A percentile compares a stretch with the other conserved stretches of the same genome.
phyloP scores from a whole-genome alignment of 2,329 filamentous ascomycete genomes.

The Neofusicoccum ribis region DNA sequence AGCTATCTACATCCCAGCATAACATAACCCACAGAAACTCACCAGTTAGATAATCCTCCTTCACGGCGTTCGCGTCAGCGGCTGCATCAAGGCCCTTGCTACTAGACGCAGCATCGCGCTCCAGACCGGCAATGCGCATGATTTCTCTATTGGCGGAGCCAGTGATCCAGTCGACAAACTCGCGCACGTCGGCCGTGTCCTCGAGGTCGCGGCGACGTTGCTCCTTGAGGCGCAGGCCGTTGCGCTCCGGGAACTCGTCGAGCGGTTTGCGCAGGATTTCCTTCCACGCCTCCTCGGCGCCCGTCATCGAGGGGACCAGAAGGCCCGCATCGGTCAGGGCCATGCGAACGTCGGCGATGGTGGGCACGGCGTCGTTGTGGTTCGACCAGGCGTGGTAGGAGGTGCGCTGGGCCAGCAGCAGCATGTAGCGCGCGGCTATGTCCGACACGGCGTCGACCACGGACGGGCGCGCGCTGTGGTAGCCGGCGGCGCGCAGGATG shows the following conservation, averaged over 20 bases:
- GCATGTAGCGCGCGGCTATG: constrained; percentile 77
- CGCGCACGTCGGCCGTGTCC: constrained; percentile 74
- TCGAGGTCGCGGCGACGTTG: constrained; percentile 58
- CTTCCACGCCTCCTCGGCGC: constrained; percentile 67
- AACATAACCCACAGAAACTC: constrained; percentile 18
- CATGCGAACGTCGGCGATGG: constrained; percentile 77
- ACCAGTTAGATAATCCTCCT: constrained; percentile 51
- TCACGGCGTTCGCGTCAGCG: constrained; percentile 33
- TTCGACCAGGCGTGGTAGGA: constrained; percentile 70
- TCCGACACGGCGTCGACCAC: constrained; percentile 89
- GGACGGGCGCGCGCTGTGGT: constrained; percentile 76
- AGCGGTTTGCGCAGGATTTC: constrained; percentile 51
- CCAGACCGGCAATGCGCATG: constrained; percentile 73
- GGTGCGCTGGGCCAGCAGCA: constrained; percentile 70
- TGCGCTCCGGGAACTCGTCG: constrained; percentile 42
- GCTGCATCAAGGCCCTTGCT: constrained; percentile 50
- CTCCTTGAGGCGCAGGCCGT: constrained; percentile 44
- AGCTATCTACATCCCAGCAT: constrained; percentile 22
- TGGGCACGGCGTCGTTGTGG: constrained; percentile 64
- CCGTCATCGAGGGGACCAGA: constrained; percentile 66
- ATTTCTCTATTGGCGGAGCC: constrained; percentile 78
- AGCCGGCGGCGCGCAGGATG: constrained; percentile 87
- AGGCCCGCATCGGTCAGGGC: constrained; percentile 81
- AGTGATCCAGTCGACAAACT: constrained; percentile 76
- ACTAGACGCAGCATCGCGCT: constrained; percentile 30